Conservation (phyloP, 208 protist species). For the Acanthamoeba healyi region DNA sequence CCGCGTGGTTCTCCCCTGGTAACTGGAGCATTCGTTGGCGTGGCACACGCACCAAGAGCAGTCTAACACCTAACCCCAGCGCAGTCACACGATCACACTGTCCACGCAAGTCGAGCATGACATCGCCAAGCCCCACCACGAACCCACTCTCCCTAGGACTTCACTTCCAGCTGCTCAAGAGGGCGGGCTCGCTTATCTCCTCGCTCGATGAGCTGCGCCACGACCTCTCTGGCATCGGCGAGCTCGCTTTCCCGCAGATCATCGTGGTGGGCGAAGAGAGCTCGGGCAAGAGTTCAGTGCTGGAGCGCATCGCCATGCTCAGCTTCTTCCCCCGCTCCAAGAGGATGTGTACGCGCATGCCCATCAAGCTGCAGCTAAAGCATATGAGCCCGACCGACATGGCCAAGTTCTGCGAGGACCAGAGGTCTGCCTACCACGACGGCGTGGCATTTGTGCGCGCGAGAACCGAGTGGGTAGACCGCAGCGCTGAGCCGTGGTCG, state of each 20-base stretch:
- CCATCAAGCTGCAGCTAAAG: slow-evolving; percentile 57
- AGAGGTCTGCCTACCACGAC: not conserved
- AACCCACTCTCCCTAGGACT: not conserved
- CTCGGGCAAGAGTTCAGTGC: slow-evolving; percentile 8
- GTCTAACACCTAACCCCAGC: too few species aligned
- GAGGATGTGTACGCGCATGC: slow-evolving; percentile 57
- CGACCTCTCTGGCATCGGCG: not conserved
- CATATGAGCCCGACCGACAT: not conserved
- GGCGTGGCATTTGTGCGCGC: slow-evolving; percentile 21
- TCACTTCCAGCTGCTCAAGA: slow-evolving; percentile 32
- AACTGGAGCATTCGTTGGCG: too few species aligned
- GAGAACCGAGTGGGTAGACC: not conserved
- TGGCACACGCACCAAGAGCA: too few species aligned
- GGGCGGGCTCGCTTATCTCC: slow-evolving; percentile 31
- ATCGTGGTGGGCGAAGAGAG: slow-evolving; percentile 30
- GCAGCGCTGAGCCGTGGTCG: not conserved
- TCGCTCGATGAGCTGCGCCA: not conserved
- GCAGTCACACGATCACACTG: too few species aligned
- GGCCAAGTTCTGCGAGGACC: not conserved
- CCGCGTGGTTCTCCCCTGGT: too few species aligned
- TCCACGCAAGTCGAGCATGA: too few species aligned
- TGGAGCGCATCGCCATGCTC: slow-evolving; percentile 59
- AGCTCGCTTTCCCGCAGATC: slow-evolving; percentile 47
- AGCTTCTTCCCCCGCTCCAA: not conserved
- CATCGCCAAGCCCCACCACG: too few species aligned